Evolutionary conservation across 805 yeast species (phyloP), one percentile per base, ranked within the genome.

Genomic region (Candida qinlingensis): DNA sequence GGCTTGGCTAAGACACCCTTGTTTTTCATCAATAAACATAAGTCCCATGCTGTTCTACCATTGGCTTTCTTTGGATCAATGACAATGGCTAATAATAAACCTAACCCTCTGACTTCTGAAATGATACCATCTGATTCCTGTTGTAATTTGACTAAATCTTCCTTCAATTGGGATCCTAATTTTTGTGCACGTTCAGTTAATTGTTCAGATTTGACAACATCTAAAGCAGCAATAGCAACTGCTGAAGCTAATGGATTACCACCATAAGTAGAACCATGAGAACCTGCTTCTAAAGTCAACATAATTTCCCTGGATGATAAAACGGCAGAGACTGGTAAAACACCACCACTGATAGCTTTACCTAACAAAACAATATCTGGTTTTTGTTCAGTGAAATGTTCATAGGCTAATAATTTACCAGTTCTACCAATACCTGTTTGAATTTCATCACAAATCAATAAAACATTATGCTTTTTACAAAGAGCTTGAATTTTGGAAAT

Each of bases 381-480:
- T 67, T 85, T 85, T 56, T 87, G 85, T 50, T 68, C 68, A 51
- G 73, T 74, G 51, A 84, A 83, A 70, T 92, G 97, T 72, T 92
- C 96, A 70, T 82, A 84, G 67, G 97, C 89, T 53, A 92, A 77
- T 78, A 92, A 76, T 73, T 87, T 87, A 63, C 98, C 98, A 30
- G 98, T 92, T 77, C 98, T 85, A 43, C 96, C 98, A 66, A 92
- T 81, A 70, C 98, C 98, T 28, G 98, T 91, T 73, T 92, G 98
- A 65, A 92, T 89, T 75, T 92, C 98, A 67, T 92, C 98, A 64
- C 96, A 89, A 69, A 92, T 91, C 61, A 92, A 79, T 65, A 92
- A 74, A 34, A 88, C 91, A 61, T 92, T 90, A 76, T 91, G 75
- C 69, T 89, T 71, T 60, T 80, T 80, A 73, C 97, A 89, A 53